Conservation (phyloP, 495 filamentous ascomycete species). For the Daldinia vernicosa region DNA sequence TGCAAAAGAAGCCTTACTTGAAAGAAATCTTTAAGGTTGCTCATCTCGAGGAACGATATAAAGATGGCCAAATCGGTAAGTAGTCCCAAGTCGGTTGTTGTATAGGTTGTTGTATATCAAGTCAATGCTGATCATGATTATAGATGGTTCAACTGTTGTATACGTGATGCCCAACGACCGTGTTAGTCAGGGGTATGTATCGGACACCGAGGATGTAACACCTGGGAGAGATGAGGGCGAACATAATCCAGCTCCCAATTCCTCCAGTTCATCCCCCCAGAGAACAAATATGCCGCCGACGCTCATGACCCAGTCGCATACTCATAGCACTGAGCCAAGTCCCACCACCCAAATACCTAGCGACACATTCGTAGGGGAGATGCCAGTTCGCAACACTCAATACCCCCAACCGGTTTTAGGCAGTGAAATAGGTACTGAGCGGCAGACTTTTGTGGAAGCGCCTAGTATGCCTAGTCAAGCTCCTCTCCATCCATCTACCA, state of each 20-base stretch:
- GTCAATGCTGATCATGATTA: conserved; percentile 19
- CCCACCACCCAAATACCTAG: conserved; percentile 45
- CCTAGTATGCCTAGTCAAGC: conserved; percentile 39
- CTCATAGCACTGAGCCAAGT: conserved; percentile 42
- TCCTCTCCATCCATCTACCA: conserved; percentile 32
- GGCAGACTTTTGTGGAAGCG: conserved; percentile 48
- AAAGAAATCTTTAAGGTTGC: conserved; percentile 76
- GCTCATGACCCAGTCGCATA: conserved; percentile 41
- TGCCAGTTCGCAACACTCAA: conserved; percentile 43
- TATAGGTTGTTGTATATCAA: neutral
- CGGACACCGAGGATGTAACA: conserved; percentile 46
- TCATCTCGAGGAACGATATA: conserved; percentile 67
- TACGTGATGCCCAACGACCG: conserved; percentile 51
- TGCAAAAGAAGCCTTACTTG: conserved; percentile 55
- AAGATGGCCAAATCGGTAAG: conserved; percentile 69
- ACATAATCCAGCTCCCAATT: conserved; percentile 32
- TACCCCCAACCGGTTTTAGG: conserved; percentile 44
- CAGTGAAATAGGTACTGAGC: conserved; percentile 43
- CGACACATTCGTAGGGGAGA: conserved; percentile 44
- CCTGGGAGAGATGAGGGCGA: conserved; percentile 44
- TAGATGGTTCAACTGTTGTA: conserved; percentile 53
- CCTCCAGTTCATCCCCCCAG: conserved; percentile 40
- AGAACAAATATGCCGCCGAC: conserved; percentile 38
- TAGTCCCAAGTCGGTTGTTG: neutral
- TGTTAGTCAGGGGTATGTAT: conserved; percentile 39